These are phyloP conservation scores for Cicer arietinum DNA, from an alignment of 306 rosid genomes.

Conservation along the genomic window DNA sequence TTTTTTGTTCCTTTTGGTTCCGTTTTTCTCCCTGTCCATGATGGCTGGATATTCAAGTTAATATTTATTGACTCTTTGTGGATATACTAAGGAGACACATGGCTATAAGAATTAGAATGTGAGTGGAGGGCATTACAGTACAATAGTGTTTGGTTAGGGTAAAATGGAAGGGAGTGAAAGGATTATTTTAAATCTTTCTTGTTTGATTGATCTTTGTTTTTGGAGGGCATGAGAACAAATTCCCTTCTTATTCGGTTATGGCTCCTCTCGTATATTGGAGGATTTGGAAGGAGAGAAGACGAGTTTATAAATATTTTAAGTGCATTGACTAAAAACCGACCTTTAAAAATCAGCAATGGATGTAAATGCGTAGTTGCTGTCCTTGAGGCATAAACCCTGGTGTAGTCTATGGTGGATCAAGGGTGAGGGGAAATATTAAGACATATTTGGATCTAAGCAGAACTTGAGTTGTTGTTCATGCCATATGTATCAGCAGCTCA, in stretches of 20 bases:
- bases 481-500: not conserved
- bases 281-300: not conserved
- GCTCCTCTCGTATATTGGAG: not conserved
- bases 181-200: not conserved
- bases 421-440: conserved; percentile 7
- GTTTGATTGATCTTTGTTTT: not conserved
- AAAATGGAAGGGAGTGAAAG: not conserved
- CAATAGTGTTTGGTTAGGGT: not conserved
- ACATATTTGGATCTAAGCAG: conserved; percentile 4
- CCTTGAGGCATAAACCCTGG: conserved; percentile 6
- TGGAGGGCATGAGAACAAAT: not conserved
- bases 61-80: conserved; percentile 12
- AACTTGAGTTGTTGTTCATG: conserved; percentile 13
- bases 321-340: conserved; percentile 18
- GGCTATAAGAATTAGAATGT: conserved; percentile 10
- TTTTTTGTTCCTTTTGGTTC: conserved; percentile 11
- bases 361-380: conserved; percentile 17
- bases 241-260: not conserved
- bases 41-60: conserved; percentile 11
- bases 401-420: conserved; percentile 9
- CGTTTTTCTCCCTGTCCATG: not conserved
- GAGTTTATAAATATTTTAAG: not conserved
- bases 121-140: conserved; percentile 3
- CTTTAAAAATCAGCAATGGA: not conserved
- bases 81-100: conserved; percentile 1